phyloP scores from a whole-genome alignment of 345 rosid species.

The Eucalyptus fibrosa region DNA sequence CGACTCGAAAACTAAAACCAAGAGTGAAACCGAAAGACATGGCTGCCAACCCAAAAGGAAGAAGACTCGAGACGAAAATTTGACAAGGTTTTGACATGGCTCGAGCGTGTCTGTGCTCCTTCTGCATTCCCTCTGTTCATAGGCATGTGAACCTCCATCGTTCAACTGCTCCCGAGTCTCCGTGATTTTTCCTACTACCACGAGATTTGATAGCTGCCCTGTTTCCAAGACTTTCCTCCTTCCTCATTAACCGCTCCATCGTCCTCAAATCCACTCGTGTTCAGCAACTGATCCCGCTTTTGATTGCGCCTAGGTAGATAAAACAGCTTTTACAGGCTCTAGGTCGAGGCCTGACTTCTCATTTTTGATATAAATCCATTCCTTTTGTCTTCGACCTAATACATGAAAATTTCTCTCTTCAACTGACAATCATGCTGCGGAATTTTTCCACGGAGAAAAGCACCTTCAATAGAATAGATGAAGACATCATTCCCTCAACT shows the following conservation, averaged over 20 bases:
- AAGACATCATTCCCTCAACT: background rate
- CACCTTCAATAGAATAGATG: background rate
- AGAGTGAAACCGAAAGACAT: background rate
- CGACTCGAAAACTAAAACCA: too few species aligned
- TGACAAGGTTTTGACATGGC: background rate
- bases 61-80: background rate
- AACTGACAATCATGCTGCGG: fast-evolving
- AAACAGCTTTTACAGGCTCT: background rate
- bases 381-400: background rate
- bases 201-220: background rate
- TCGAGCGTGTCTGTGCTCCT: background rate
- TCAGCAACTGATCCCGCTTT: background rate
- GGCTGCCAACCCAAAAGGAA: background rate
- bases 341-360: background rate
- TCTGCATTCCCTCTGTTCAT: background rate
- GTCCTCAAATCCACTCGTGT: background rate
- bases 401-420: background rate
- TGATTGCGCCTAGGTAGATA: background rate
- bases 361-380: too few species aligned
- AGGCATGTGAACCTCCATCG: background rate
- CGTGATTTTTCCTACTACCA: background rate
- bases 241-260: background rate
- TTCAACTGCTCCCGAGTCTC: background rate
- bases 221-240: background rate
- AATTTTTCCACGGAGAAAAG: background rate